Evolutionary conservation across 768 basidiomycete genomes (phyloP), one percentile per base, ranked within the genome.

Genomic region (Coprinopsis strossmayeri): DNA sequence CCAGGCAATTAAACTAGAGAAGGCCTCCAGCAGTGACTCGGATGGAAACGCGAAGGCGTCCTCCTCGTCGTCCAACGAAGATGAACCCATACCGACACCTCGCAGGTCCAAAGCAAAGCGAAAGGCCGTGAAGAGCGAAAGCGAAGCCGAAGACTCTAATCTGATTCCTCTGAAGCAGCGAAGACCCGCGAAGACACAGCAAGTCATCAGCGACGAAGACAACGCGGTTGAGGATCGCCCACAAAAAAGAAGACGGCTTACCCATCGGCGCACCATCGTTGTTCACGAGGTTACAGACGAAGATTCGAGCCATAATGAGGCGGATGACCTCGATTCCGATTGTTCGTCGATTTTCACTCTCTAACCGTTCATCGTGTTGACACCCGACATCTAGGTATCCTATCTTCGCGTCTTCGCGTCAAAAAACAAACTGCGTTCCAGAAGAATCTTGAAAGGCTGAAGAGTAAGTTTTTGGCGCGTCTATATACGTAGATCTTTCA

Each of bases 401-500:
- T 91, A 34, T 70, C 81, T 21, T 67, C 65, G 5, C 81, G 88
- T 37, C 62, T 91, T 25, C 81, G 89, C 28, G 44, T 38, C 61
- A 65, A 23, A 68, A 71, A 50, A 87, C 78, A 63, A 71, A 73
- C 61, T 74, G 81, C 12, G 3, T 90, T 78, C 59, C 83, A 81
- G 54, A 73, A 70, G 59, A 83, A 77, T 51, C 61, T 90, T 12
- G 81, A 85, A 52, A 81, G 71, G 52, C 56, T 89, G 45, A 86
- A 78, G 65, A 70, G 87, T 91, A 51, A 45, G 74, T 62, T 12
- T 45, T 17, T 27, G 23, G 26, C 24, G 3, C 17, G 17, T 38
- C 9, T 10, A 24, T 47, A 26, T 18, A 39, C 15, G 23, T 21
- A 13, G n/a, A n/a, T n/a, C n/a, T n/a, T n/a, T n/a, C n/a, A n/a